These are phyloP conservation scores for Claviceps sp. DNA, from an alignment of 2,329 filamentous ascomycete species.

Conservation along the genomic window DNA sequence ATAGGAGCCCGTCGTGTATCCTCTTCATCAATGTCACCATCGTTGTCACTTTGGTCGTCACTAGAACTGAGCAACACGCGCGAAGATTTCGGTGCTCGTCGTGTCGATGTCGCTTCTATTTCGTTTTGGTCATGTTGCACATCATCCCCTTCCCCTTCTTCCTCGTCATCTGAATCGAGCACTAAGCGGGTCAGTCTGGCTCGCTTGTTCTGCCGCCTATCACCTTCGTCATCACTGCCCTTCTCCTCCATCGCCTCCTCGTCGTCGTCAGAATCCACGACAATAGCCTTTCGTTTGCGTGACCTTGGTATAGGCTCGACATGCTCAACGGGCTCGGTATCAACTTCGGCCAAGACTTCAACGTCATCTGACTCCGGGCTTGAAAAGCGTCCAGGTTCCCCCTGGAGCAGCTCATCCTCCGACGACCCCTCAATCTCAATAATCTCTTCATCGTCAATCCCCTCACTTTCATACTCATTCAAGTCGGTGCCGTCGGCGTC, in stretches of 20 bases:
- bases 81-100: neutral
- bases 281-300: slow-evolving; percentile 15
- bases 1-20: slow-evolving; percentile 1
- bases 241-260: slow-evolving; percentile 14
- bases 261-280: slow-evolving; percentile 14
- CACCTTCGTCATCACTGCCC: slow-evolving; percentile 14
- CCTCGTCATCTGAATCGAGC: slow-evolving; percentile 4
- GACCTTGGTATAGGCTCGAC: slow-evolving; percentile 6
- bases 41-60: slow-evolving; percentile 4
- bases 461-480: slow-evolving; percentile 26
- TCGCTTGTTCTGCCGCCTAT: neutral
- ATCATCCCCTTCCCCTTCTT: neutral
- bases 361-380: slow-evolving; percentile 5
- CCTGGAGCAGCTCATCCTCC: slow-evolving; percentile 4
- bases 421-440: slow-evolving; percentile 11
- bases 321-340: slow-evolving; percentile 2
- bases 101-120: neutral
- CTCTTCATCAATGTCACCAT: neutral
- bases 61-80: neutral
- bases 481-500: slow-evolving; percentile 7
- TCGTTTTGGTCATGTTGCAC: neutral
- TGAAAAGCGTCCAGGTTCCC: slow-evolving; percentile 1
- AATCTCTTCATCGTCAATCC: slow-evolving; percentile 23
- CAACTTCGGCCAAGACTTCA: slow-evolving; percentile 1
- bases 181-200: neutral